Percentiles rank a stretch among this genome's conserved stretches.
phyloP scores from a whole-genome alignment of 73 alveolate species.

The Diophrys appendiculata region DNA sequence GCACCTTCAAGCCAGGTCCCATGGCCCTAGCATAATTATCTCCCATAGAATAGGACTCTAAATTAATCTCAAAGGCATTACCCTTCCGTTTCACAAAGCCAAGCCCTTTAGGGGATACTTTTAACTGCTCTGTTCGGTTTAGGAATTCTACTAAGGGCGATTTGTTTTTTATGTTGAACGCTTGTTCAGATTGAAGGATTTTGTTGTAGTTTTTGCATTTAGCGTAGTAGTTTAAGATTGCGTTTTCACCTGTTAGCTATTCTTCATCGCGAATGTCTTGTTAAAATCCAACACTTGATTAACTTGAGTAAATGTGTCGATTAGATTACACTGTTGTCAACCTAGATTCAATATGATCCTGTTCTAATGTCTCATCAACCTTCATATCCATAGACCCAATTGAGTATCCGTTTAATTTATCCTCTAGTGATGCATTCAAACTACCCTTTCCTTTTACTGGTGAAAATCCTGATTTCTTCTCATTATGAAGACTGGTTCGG shows the following conservation, averaged over 20 bases:
- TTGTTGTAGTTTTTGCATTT: slow-evolving; percentile 13
- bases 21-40: slow-evolving; percentile 58
- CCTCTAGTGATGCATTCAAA: too few species aligned
- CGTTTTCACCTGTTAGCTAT: slow-evolving; percentile 36
- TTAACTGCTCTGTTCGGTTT: slow-evolving; percentile 5
- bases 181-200: not conserved
- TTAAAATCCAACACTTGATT: not conserved
- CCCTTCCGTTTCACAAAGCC: slow-evolving; percentile 58
- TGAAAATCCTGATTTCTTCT: slow-evolving; percentile 12
- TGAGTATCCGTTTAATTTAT: too few species aligned
- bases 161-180: slow-evolving; percentile 5
- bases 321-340: not conserved
- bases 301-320: not conserved
- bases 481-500: too few species aligned
- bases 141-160: slow-evolving; percentile 39
- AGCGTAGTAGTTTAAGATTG: slow-evolving; percentile 17
- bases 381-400: too few species aligned
- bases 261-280: slow-evolving; percentile 9
- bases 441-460: too few species aligned
- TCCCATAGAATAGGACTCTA: slow-evolving; percentile 33
- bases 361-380: too few species aligned
- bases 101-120: slow-evolving; percentile 44
- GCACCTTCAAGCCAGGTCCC: slow-evolving; percentile 36
- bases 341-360: not conserved
- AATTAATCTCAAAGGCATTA: slow-evolving; percentile 21